These are phyloP conservation scores for Botryotinia globosa DNA, from an alignment of 2,329 filamentous ascomycete species.

Conservation along the genomic window DNA sequence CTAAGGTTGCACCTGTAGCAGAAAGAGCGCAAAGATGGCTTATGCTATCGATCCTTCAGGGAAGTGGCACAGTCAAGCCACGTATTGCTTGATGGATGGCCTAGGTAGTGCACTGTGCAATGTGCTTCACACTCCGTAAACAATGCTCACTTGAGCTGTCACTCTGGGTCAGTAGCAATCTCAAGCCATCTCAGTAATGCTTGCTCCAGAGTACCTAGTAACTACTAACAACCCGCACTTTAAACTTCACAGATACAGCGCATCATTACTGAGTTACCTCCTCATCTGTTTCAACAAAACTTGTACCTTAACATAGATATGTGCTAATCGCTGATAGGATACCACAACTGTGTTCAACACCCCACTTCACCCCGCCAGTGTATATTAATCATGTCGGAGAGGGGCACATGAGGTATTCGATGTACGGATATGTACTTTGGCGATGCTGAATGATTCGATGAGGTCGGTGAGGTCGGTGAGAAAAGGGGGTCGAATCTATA, in stretches of 20 bases:
- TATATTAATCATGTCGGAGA: conserved; percentile 1
- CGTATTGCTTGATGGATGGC: background rate
- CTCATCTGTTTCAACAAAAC: background rate
- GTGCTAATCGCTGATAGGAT: background rate
- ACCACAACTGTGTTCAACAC: background rate
- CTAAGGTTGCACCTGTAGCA: background rate
- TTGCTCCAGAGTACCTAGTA: background rate
- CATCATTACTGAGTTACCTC: background rate
- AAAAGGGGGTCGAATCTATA: background rate
- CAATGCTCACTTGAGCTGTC: conserved; percentile 10
- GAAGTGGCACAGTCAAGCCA: conserved; percentile 4
- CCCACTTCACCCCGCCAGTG: background rate
- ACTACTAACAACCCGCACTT: background rate
- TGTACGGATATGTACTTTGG: background rate
- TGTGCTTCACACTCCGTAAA: background rate
- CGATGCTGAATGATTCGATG: background rate
- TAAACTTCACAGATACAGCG: background rate
- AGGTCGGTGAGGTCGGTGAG: background rate
- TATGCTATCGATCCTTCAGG: background rate
- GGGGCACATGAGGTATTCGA: background rate
- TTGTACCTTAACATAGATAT: background rate
- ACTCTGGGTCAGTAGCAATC: background rate
- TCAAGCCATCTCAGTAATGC: background rate
- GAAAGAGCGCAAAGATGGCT: background rate
- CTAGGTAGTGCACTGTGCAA: no score